Evolutionary conservation across 148 eudicot genomes (phyloP), one percentile per base, ranked within the genome.

Genomic region (Rhododendron molle): DNA sequence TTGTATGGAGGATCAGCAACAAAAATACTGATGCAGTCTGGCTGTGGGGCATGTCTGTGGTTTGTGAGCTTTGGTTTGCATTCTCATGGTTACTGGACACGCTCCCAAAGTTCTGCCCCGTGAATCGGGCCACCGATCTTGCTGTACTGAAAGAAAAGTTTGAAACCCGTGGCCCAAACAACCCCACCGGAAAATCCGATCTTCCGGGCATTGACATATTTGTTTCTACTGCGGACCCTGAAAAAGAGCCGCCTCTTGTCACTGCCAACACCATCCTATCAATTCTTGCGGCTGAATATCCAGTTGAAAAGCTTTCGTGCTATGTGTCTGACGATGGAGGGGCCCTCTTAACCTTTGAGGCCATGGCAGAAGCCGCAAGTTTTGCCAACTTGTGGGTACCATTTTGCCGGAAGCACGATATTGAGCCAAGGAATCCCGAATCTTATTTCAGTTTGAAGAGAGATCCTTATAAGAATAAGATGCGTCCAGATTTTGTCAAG

Each of bases 281-380:
- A 3, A 96, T 96, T 67, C 89, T 96, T 5, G 98, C 99, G 2
- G 89, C 96, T 34, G 96, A 95, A 34, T 96, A 95, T 87, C 99
- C 99, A 1, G 94, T 95, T 1, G 98, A 96, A 83, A 96, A 96
- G 92, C 96, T 96, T 40, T 85, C 99, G 56, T 96, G 99, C 83
- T 96, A 96, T 82, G 96, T 96, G 34, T 96, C 99, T 60, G 99
- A 96, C 23, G 99, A 95, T 84, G 99, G 99, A 38, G 99, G 98
- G 14, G 96, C 99, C 38, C 92, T 96, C 34, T 85, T 96, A 32
- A 94, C 98, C 23, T 96, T 96, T 67, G 98, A 96, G 89, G 95
- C 98, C 81, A 94, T 96, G 98, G 98, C 98, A 1, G 99, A 96
- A 87, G 99, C 98, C 8, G 99, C 99, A 4, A 96, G 99, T 80